Evolutionary conservation across 352 stramenopile species (phyloP).

Genomic region (Pythium sp.): DNA sequence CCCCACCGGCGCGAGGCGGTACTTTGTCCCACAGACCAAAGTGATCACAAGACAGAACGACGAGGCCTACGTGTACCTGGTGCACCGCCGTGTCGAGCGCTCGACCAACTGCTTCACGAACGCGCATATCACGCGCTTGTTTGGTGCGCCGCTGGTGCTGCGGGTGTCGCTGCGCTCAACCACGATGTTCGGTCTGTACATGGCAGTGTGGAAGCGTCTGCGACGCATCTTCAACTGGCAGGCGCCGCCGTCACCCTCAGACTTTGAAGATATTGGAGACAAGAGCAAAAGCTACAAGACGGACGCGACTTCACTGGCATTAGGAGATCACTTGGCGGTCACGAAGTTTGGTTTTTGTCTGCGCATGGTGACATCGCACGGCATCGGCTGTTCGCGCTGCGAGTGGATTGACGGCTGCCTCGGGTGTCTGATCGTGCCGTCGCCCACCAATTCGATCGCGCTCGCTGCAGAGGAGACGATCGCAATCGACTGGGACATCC

Average conservation of each 20-base stretch:
- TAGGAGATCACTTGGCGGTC: conserved; percentile 56
- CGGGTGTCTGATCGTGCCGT: conserved; percentile 77
- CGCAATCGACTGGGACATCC: conserved; percentile 89
- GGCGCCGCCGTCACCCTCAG: conserved; percentile 31
- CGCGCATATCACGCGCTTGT: conserved; percentile 71
- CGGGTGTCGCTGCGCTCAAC: conserved; percentile 62
- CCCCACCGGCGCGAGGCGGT: conserved; percentile 50
- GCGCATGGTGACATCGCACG: conserved; percentile 75
- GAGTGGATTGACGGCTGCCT: conserved; percentile 87
- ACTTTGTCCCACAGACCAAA: conserved; percentile 60
- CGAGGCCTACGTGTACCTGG: conserved; percentile 74
- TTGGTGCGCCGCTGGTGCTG: conserved; percentile 74
- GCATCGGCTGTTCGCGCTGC: conserved; percentile 84
- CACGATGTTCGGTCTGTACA: conserved; percentile 72
- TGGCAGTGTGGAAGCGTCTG: conserved; percentile 74
- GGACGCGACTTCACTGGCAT: conserved; percentile 52
- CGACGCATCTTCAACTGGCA: conserved; percentile 87
- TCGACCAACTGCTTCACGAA: conserved; percentile 82
- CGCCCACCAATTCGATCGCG: conserved; percentile 32
- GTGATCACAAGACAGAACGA: conserved; percentile 44
- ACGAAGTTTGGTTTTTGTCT: conserved; percentile 86
- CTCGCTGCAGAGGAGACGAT: conserved; percentile 79
- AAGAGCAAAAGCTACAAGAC: conserved; percentile 20
- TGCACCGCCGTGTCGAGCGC: conserved; percentile 80
- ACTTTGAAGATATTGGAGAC: conserved; percentile 21